These are phyloP conservation scores for Jatropha curcas DNA, from an alignment of 345 rosid genomes.

Conservation along the genomic window DNA sequence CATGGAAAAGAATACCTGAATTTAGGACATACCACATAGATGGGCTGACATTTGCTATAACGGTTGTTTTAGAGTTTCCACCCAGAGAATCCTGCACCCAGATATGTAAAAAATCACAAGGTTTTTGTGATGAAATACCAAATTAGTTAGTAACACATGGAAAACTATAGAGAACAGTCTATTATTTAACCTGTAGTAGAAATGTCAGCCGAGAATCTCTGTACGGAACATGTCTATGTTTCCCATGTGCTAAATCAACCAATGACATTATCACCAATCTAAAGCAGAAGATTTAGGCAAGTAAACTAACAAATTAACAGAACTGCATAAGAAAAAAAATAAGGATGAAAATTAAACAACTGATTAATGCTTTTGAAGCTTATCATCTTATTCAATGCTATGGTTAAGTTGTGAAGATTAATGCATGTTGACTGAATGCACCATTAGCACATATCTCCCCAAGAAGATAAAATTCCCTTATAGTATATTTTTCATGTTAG, in stretches of 20 bases:
- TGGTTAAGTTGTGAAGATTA: background rate
- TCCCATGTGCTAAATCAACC: constrained; percentile 96
- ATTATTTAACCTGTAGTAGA: constrained; percentile 73
- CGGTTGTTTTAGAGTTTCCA: constrained; percentile 92
- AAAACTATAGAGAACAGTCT: constrained; percentile 6
- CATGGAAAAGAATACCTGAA: constrained; percentile 13
- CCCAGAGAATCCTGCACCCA: constrained; percentile 88
- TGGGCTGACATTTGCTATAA: constrained; percentile 95
- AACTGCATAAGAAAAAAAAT: background rate
- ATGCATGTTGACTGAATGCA: too few relatives aligned
- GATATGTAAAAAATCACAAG: constrained; percentile 13
- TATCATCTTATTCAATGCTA: background rate
- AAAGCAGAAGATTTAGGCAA: constrained; percentile 21
- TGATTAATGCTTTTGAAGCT: background rate
- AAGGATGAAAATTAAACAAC: background rate
- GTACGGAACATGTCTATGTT: constrained; percentile 90
- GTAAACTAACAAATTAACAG: background rate
- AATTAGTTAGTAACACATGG: constrained; percentile 6
- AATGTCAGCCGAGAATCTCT: constrained; percentile 98
- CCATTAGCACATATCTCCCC: background rate
- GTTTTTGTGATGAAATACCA: constrained; percentile 1
- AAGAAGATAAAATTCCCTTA: background rate
- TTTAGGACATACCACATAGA: constrained; percentile 64
- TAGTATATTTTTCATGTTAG: background rate
- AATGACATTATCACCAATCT: constrained; percentile 95